Conservation (phyloP, 2,329 filamentous ascomycete species). For the Catunica adiposa region DNA sequence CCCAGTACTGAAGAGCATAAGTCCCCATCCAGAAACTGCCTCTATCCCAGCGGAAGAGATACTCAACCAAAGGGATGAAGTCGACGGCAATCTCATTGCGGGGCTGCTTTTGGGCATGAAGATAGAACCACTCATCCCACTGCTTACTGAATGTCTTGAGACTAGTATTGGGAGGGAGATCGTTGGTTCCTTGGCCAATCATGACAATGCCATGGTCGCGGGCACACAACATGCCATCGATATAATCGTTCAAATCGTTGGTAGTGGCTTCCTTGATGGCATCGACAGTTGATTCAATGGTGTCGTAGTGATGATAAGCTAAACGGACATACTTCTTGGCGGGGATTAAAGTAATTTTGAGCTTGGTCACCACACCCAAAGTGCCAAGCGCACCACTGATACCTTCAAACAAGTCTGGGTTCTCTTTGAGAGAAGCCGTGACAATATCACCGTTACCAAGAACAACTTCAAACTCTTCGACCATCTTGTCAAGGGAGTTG, state of each 20-base stretch:
- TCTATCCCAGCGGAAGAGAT: constrained; percentile 55
- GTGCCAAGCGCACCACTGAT: constrained; percentile 51
- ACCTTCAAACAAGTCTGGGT: constrained; percentile 45
- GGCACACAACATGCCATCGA: constrained; percentile 53
- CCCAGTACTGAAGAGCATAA: constrained; percentile 47
- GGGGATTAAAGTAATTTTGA: constrained; percentile 42
- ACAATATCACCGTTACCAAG: constrained; percentile 42
- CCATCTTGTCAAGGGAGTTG: constrained; percentile 46
- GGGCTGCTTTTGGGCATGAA: constrained; percentile 39
- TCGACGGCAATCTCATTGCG: constrained; percentile 25
- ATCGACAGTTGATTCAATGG: constrained; percentile 23
- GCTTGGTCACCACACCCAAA: constrained; percentile 46
- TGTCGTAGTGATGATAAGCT: constrained; percentile 34
- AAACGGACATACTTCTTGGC: constrained; percentile 40
- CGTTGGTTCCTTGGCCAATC: constrained; percentile 38
- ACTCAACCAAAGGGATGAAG: constrained; percentile 45
- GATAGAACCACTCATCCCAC: constrained; percentile 56
- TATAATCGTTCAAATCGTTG: constrained; percentile 37
- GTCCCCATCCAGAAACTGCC: constrained; percentile 52
- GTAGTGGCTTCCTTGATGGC: constrained; percentile 29
- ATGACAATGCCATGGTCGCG: constrained; percentile 40
- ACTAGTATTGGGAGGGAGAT: constrained; percentile 22
- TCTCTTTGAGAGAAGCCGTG: constrained; percentile 31
- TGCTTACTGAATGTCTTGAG: constrained; percentile 36
- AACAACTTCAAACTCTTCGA: constrained; percentile 48